phyloP scores from a whole-genome alignment of 257 asterid genomes.

The Nicotiana paniculata region DNA sequence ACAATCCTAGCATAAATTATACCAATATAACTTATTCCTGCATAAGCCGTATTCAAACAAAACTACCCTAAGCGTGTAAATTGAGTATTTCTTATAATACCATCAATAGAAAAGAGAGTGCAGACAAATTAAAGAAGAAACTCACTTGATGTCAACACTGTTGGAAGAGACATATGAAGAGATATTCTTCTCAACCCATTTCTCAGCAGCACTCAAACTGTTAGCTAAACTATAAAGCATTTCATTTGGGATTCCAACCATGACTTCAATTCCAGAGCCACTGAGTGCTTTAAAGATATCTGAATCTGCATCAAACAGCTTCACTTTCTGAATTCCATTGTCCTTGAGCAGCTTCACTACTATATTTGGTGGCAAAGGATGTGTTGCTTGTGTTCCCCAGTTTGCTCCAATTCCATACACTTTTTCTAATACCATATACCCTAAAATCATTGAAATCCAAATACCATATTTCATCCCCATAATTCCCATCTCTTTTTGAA shows the following conservation, averaged over 20 bases:
- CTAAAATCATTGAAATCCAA: conserved; percentile 13
- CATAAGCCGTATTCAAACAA: no score
- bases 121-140: no score
- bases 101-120: no score
- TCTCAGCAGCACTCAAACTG: conserved; percentile 71
- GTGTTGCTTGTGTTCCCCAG: conserved; percentile 91
- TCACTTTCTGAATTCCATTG: conserved; percentile 78
- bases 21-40: no score
- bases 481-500: conserved; percentile 25
- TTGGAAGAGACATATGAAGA: conserved; percentile 64
- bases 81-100: no score
- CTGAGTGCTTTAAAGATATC: conserved; percentile 46
- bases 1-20: no score
- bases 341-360: conserved; percentile 68
- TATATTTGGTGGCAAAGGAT: conserved; percentile 55
- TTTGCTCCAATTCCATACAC: conserved; percentile 72
- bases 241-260: conserved; percentile 96
- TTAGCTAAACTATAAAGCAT: conserved; percentile 54
- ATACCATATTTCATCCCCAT: conserved; percentile 20
- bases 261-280: conserved; percentile 86
- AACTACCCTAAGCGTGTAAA: no score
- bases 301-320: conserved; percentile 81
- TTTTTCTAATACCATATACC: conserved; percentile 22
- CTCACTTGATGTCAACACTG: conserved; percentile 75
- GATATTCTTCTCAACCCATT: conserved; percentile 76